phyloP scores from a whole-genome alignment of 495 filamentous ascomycete genomes.

The Xylaria grammica region DNA sequence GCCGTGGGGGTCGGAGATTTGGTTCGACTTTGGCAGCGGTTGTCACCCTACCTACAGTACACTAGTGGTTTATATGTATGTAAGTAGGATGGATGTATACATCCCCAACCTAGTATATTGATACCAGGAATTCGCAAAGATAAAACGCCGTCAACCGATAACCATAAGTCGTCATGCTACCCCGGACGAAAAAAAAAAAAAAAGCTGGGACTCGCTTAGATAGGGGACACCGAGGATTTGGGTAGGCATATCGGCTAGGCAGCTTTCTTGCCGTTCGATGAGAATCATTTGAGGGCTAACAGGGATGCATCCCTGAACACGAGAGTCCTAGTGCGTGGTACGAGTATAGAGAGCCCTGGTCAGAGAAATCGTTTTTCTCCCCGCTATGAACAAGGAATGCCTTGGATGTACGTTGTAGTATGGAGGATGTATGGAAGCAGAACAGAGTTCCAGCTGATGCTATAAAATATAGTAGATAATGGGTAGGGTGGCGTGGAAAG shows the following conservation, averaged over 20 bases:
- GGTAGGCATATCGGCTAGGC: constrained; percentile 12
- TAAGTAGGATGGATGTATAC: too few relatives aligned
- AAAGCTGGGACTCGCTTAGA: not conserved
- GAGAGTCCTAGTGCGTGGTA: constrained; percentile 3
- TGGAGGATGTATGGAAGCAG: too few relatives aligned
- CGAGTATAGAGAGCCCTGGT: not conserved
- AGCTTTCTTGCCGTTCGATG: constrained; percentile 8
- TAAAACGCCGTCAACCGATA: too few relatives aligned
- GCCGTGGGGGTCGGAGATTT: constrained; percentile 26
- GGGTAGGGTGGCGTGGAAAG: too few relatives aligned
- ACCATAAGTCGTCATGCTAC: not conserved
- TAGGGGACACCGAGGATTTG: not conserved
- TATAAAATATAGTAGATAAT: too few relatives aligned
- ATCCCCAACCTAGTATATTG: too few relatives aligned
- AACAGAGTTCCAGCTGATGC: too few relatives aligned
- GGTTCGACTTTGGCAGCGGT: too few relatives aligned
- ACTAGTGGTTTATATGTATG: too few relatives aligned
- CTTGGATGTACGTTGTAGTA: not conserved
- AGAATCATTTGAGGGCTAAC: not conserved
- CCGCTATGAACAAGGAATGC: not conserved
- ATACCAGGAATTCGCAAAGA: too few relatives aligned
- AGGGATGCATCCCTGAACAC: not conserved
- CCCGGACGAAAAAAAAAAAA: too few relatives aligned
- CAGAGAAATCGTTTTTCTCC: constrained; percentile 1
- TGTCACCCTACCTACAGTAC: too few relatives aligned